These are phyloP conservation scores for Moniliella sp. DNA, from an alignment of 1,284 basidiomycete genomes.

Conservation along the genomic window DNA sequence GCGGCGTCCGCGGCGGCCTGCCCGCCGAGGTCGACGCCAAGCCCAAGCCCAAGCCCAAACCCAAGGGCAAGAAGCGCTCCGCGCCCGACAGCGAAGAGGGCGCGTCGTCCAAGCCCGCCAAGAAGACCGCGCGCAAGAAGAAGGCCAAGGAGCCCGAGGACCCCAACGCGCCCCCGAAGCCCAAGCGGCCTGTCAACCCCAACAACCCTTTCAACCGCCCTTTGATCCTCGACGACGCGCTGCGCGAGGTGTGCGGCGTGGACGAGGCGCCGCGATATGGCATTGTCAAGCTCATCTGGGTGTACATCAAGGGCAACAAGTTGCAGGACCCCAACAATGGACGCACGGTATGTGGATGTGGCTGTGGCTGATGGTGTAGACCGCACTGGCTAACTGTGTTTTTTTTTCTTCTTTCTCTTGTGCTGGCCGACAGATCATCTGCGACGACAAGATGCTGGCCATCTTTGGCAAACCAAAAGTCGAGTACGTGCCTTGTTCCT, in stretches of 20 bases:
- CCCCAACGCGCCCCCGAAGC: conserved; percentile 5
- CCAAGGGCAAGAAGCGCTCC: conserved; percentile 1
- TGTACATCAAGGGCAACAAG: conserved; percentile 53
- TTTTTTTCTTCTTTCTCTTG: too few species aligned
- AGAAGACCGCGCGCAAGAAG: too few species aligned
- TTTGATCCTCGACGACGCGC: conserved; percentile 15
- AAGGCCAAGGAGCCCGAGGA: conserved; percentile 13
- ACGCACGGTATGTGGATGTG: conserved; percentile 29
- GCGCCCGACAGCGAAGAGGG: conserved; percentile 6
- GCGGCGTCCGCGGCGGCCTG: conserved; percentile 12
- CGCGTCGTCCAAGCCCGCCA: too few species aligned
- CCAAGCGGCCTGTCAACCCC: conserved; percentile 21
- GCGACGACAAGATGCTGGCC: conserved; percentile 47
- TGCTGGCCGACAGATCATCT: conserved; percentile 63
- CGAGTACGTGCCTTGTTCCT: conserved; percentile 37
- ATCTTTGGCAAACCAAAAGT: conserved; percentile 57
- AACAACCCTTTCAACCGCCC: conserved; percentile 31
- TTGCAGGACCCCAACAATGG: conserved; percentile 60
- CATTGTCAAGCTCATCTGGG: conserved; percentile 66
- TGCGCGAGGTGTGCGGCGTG: conserved; percentile 28
- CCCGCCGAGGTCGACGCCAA: neutral
- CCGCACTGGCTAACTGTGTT: neutral
- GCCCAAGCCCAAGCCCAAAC: conserved; percentile 5
- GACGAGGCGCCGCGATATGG: conserved; percentile 46
- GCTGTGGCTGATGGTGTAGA: neutral